phyloP scores from a whole-genome alignment of 257 asterid genomes.

The Penstemon barbatus region DNA sequence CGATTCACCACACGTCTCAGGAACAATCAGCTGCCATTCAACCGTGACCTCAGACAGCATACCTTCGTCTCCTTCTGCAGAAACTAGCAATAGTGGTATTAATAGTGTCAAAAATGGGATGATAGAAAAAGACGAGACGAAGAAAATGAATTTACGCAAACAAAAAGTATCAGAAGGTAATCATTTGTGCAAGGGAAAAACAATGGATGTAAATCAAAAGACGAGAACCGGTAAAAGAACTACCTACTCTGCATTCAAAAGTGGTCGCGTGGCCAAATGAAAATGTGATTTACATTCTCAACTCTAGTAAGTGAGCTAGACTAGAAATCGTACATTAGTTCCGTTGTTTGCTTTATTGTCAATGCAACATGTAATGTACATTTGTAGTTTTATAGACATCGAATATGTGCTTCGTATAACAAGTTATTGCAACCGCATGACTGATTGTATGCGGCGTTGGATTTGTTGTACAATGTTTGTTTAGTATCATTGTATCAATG shows the following conservation, averaged over 20 bases:
- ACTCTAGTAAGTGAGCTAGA: background rate
- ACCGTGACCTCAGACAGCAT: conserved; percentile 46
- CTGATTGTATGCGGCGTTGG: background rate
- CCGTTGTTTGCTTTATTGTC: background rate
- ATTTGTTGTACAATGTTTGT: background rate
- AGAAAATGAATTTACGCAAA: conserved; percentile 24
- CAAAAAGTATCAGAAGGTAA: conserved; percentile 29
- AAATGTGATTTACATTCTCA: background rate
- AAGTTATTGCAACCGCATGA: background rate
- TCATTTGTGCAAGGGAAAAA: conserved; percentile 29
- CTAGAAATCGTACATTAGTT: background rate
- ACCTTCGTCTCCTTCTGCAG: conserved; percentile 40
- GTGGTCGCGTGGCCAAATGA: conserved; percentile 38
- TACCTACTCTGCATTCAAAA: conserved; percentile 25
- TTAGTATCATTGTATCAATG: background rate
- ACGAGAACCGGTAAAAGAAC: conserved; percentile 27
- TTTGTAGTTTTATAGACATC: conserved; percentile 17
- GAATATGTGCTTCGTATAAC: background rate
- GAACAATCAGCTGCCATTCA: conserved; percentile 42
- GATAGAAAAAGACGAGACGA: conserved; percentile 33
- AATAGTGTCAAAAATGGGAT: conserved; percentile 25
- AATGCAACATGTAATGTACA: conserved; percentile 15
- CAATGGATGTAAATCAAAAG: conserved; percentile 34
- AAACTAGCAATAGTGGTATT: conserved; percentile 23
- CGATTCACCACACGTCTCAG: conserved; percentile 33